Base-by-base conservation (phyloP, 768 basidiomycete species). In the Lactifluus volemus region DNA sequence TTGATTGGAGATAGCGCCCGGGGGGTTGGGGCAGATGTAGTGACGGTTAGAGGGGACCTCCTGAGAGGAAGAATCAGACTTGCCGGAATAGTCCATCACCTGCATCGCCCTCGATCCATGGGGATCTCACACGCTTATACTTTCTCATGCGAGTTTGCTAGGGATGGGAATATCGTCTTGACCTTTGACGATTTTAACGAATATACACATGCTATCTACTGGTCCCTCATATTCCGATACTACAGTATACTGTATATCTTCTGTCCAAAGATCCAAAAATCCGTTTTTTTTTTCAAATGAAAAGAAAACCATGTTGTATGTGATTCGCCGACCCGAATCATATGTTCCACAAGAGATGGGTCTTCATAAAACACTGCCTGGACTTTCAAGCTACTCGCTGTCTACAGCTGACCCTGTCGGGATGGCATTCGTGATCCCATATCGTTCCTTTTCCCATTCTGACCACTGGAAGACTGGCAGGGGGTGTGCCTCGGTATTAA, bases 391-490 rank as follows among this genome's bases (percentile, higher is more conserved):
- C 9, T 38, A 11, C 12, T 7, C 10, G 19, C 21, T 30, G 42
- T 39, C 36, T 45, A 48, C 10, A 15, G 19, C 19, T 7, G 34
- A 14, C 25, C 54, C 34, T 25, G 11, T n/a, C 19, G 4, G 0
- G 38, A 25, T 4, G 7, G 17, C 5, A 2, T 30, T 54, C 38
- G 53, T 60, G 65, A 80, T 73, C 36, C 74, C 73, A 59, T 79
- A 81, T 52, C 66, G 67, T 55, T 72, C 67, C 62, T 74, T 79
- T 70, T 88, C 83, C 66, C 74, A 74, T 45, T 71, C 68, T 3
- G 77, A 82, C 86, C 85, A 88, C 50, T 76, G 67, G 67, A 89
- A 85, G 36, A 88, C 76, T 9, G 87, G 88, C 17, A 91, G 75
- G 11, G 90, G 87, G 69, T 92, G 91, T 5, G 89, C 91, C 71